Percentiles rank a stretch among this genome's conserved stretches.
Conservation (phyloP, 2,329 filamentous ascomycete genomes). For the Penicillium thymicola region DNA sequence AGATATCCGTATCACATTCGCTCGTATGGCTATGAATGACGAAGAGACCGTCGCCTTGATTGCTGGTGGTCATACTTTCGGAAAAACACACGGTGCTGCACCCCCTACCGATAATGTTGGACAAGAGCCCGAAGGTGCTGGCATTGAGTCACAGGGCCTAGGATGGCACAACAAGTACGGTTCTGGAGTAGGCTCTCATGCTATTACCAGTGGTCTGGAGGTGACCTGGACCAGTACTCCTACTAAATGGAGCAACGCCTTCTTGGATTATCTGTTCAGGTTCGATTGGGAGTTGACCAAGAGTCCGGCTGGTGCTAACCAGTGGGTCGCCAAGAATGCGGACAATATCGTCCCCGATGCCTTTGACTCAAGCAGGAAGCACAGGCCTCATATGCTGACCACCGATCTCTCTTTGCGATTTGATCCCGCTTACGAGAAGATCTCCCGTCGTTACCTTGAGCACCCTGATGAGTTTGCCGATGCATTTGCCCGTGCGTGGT, state of each 20-base stretch:
- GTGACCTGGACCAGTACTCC: constrained; percentile 77
- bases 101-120: constrained; percentile 62
- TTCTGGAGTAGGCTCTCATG: constrained; percentile 66
- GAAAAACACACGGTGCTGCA: constrained; percentile 76
- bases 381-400: constrained; percentile 71
- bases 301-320: constrained; percentile 71
- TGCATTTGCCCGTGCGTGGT: constrained; percentile 72
- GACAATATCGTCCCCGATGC: constrained; percentile 68
- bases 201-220: constrained; percentile 74
- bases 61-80: constrained; percentile 73
- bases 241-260: constrained; percentile 71
- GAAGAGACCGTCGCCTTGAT: constrained; percentile 79
- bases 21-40: constrained; percentile 79
- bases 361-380: constrained; percentile 68
- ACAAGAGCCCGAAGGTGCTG: constrained; percentile 63
- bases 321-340: constrained; percentile 70
- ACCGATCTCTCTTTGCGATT: constrained; percentile 69
- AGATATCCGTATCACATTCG: constrained; percentile 72
- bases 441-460: constrained; percentile 66
- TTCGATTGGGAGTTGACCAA: constrained; percentile 75
- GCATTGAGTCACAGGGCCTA: constrained; percentile 64
- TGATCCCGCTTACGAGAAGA: constrained; percentile 72
- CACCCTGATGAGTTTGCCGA: constrained; percentile 67
- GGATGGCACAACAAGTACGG: constrained; percentile 67
- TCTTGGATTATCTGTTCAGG: constrained; percentile 72